Evolutionary conservation across 768 basidiomycete genomes (phyloP).

Genomic region (Phylloporus rhodoxanthus): DNA sequence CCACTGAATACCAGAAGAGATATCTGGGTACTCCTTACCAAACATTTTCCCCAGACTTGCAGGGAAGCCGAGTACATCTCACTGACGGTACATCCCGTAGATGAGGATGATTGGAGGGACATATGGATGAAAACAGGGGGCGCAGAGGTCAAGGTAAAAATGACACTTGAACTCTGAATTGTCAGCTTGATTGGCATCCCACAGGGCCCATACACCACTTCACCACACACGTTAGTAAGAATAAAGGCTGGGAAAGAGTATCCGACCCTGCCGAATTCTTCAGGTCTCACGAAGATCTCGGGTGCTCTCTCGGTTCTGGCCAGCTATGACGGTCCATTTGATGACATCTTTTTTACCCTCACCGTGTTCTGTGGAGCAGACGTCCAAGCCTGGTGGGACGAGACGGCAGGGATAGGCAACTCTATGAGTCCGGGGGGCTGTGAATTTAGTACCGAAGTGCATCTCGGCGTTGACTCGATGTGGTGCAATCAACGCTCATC

Average conservation of each 20-base stretch:
- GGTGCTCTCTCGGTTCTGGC: slow-evolving; percentile 50
- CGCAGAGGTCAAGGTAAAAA: slow-evolving; percentile 36
- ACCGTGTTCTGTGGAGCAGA: slow-evolving; percentile 41
- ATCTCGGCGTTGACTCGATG: neutral
- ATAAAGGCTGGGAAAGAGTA: slow-evolving; percentile 19
- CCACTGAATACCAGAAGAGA: slow-evolving; percentile 33
- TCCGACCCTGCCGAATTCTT: slow-evolving; percentile 9
- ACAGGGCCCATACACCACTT: slow-evolving; percentile 42
- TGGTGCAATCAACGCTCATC: neutral
- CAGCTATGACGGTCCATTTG: slow-evolving; percentile 63
- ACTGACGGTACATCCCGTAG: slow-evolving; percentile 38
- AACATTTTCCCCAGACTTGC: slow-evolving; percentile 63
- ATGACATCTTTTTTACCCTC: slow-evolving; percentile 64
- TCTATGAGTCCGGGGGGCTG: neutral
- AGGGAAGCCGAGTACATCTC: slow-evolving; percentile 64
- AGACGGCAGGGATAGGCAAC: slow-evolving; percentile 23
- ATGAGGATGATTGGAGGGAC: slow-evolving; percentile 33
- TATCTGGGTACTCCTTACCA: slow-evolving; percentile 76
- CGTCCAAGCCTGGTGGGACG: slow-evolving; percentile 43
- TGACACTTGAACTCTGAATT: neutral
- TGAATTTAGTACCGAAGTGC: slow-evolving; percentile 15
- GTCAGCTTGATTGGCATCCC: slow-evolving; percentile 5
- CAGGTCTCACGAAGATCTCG: slow-evolving; percentile 20
- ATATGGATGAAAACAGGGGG: slow-evolving; percentile 23
- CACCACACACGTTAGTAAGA: slow-evolving; percentile 37